Base-by-base conservation (phyloP, 2,329 filamentous ascomycete genomes). In the Cytospora mali region DNA sequence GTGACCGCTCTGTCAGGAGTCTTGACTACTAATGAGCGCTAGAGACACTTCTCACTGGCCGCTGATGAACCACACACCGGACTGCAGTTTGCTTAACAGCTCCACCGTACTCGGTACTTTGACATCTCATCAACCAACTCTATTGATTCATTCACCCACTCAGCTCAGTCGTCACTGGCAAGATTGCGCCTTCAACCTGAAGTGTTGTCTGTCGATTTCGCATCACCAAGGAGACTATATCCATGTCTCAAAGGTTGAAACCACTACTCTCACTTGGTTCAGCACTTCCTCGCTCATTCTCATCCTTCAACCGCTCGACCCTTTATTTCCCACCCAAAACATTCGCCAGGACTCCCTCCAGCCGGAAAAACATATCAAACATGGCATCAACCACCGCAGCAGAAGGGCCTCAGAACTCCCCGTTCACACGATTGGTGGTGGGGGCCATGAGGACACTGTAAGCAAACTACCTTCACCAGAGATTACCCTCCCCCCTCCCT, bases 361-460 rank as follows among this genome's bases (percentile, higher is more conserved):
- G 28, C 29, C 25, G 14, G 25, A 42, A n/a, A 23, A 55, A 18
- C n/a, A 42, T n/a, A 39, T 39, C 35, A 52, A 46, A 25, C 3
- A 65, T 65, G 63, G 55, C 60, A 49, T 62, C 55, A 31, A 21
- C 39, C 48, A 46, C 39, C 23, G 23, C 42, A 6, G 28, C 53
- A 6, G 46, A 52, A 29, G 5, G n/a, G 16, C 53, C 64, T 51
- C 50, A 39, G 27, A 69, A 65, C 46, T 69, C 72, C n/a, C 63
- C 68, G 62, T 84, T 85, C 64, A 84, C 80, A 16, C 75, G 79
- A 71, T 72, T 76, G n/a, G 92, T 96, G 55, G 89, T 96, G 62
- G 80, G 81, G 69, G 88, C 91, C 11, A 93, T 97, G 90, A 86
- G 84, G 71, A 88, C 85, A 74, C 80, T 97, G 89, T 94, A 77